Evolutionary conservation across 345 rosid species (phyloP).

Genomic region (Arabis hirsuta): DNA sequence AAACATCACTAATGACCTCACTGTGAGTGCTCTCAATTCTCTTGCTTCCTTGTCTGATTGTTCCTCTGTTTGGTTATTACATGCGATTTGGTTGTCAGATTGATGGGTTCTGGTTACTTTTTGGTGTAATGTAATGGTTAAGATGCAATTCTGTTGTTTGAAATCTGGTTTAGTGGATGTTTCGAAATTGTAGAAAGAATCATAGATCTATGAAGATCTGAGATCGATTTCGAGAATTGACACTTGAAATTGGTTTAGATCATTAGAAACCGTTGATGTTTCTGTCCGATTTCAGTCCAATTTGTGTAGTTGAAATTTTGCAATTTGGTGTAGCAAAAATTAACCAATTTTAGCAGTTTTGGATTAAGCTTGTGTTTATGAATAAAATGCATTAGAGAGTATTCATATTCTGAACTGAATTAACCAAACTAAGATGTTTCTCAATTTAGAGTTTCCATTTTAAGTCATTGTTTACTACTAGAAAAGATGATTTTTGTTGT

Average conservation of each 20-base stretch:
- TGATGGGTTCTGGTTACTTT: conserved; percentile 14
- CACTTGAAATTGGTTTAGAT: conserved; percentile 22
- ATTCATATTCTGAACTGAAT: background rate
- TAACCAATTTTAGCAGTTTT: background rate
- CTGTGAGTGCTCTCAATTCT: conserved; percentile 47
- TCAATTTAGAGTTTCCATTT: background rate
- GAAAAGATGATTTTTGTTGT: background rate
- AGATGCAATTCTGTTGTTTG: conserved; percentile 1
- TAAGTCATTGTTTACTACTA: conserved; percentile 8
- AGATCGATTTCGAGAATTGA: conserved; percentile 1
- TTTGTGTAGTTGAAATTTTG: background rate
- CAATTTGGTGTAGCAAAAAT: background rate
- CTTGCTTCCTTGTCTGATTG: conserved; percentile 12
- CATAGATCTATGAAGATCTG: conserved; percentile 42
- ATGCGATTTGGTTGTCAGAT: background rate
- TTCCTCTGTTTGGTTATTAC: conserved; percentile 3
- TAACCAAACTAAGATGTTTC: background rate
- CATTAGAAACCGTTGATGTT: background rate
- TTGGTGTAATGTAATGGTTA: conserved; percentile 45
- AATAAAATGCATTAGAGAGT: background rate
- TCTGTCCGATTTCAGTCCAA: background rate
- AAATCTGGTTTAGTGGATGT: conserved; percentile 21
- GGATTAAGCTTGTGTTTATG: background rate
- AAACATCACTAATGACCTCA: conserved; percentile 79
- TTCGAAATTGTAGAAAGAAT: conserved; percentile 23